Evolutionary conservation across 2,329 filamentous ascomycete species (phyloP).

Genomic region (Grosmannia clavigera): DNA sequence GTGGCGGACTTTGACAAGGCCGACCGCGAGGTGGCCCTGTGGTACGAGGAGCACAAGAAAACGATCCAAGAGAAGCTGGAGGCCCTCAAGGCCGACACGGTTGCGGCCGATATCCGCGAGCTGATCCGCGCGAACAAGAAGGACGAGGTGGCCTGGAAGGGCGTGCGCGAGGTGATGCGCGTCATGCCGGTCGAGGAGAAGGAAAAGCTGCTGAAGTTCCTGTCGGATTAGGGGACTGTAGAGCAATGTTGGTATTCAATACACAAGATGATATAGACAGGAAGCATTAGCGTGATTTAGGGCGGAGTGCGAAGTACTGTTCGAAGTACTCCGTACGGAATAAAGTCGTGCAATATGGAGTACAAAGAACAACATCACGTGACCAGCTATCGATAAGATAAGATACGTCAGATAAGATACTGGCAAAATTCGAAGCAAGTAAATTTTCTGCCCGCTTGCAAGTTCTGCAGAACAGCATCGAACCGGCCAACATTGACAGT

Average conservation of each 20-base stretch:
- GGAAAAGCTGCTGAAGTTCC: conserved; percentile 60
- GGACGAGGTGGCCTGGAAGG: conserved; percentile 68
- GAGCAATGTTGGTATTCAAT: too few species aligned
- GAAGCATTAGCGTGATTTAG: too few species aligned
- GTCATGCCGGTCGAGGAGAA: conserved; percentile 83
- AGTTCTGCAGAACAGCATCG: not conserved
- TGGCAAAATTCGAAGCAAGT: not conserved
- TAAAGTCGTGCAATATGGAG: too few species aligned
- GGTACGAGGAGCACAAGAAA: conserved; percentile 95
- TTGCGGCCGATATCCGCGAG: conserved; percentile 54
- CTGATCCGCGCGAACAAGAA: conserved; percentile 54
- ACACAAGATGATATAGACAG: too few species aligned
- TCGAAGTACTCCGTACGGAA: too few species aligned
- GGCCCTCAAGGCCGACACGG: conserved; percentile 59
- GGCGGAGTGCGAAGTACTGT: too few species aligned
- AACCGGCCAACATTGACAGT: not conserved
- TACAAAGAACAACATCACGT: not conserved
- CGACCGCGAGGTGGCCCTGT: conserved; percentile 75
- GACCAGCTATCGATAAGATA: not conserved
- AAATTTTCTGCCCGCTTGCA: not conserved
- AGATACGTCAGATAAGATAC: not conserved
- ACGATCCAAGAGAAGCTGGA: conserved; percentile 74
- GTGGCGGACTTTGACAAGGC: conserved; percentile 64
- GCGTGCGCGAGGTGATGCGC: conserved; percentile 72
- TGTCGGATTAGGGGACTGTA: conserved; percentile 16